Percentiles rank a stretch among this genome's conserved stretches.
Conservation (phyloP, 2,329 filamentous ascomycete species). For the Oidium heveae region DNA sequence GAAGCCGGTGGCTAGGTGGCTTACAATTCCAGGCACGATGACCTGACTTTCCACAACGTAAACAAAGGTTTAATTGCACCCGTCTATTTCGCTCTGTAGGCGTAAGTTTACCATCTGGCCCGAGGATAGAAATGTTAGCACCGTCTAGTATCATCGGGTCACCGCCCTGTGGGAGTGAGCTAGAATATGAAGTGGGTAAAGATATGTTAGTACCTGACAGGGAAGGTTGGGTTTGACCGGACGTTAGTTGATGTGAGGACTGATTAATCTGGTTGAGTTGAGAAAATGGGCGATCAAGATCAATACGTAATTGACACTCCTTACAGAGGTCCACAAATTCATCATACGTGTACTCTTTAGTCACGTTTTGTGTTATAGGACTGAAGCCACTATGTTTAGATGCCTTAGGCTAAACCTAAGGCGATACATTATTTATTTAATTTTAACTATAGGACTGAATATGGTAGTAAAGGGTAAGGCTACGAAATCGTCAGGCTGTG, state of each 20-base stretch:
- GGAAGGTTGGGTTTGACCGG: neutral
- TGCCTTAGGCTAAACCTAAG: too few relatives aligned
- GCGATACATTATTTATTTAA: too few relatives aligned
- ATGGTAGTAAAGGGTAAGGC: too few relatives aligned
- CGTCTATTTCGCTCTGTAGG: neutral
- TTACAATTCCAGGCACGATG: neutral
- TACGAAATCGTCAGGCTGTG: too few relatives aligned
- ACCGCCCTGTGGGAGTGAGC: neutral
- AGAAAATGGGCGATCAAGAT: neutral
- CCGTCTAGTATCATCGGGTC: neutral
- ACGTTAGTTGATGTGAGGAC: neutral
- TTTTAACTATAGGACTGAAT: too few relatives aligned
- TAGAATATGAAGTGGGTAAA: neutral
- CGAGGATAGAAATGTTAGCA: neutral
- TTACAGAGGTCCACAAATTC: neutral
- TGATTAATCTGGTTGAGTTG: neutral
- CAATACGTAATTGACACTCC: neutral
- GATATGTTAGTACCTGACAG: neutral
- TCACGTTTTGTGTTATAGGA: neutral
- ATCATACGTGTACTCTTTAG: neutral
- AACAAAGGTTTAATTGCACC: neutral
- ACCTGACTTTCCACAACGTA: neutral
- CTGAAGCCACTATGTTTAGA: too few relatives aligned
- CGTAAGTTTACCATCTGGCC: neutral
- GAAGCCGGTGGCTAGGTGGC: neutral